Evolutionary conservation across 2,329 filamentous ascomycete genomes (phyloP).

Genomic region (Scopulariopsis brevicaulis): DNA sequence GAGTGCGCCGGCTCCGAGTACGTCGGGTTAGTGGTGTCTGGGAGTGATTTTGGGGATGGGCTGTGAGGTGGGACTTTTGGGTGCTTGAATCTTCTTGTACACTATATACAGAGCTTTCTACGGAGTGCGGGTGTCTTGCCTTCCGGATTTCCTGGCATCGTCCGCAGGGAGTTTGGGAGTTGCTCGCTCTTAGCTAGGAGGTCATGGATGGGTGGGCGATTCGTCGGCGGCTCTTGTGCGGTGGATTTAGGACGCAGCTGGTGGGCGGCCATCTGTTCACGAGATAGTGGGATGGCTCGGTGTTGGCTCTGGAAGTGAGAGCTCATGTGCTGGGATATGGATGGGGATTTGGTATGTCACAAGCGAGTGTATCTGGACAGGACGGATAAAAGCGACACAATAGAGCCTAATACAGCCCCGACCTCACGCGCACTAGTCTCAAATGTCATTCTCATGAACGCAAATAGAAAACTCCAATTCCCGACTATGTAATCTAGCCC

Average conservation of each 20-base stretch:
- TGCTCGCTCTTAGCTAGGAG: too few relatives aligned
- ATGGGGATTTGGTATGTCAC: neutral
- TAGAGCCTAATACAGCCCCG: neutral
- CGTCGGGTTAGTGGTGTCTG: too few relatives aligned
- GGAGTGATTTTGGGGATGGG: too few relatives aligned
- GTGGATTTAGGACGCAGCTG: too few relatives aligned
- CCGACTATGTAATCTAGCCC: neutral
- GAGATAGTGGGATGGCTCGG: neutral
- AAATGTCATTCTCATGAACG: neutral
- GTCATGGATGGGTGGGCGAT: too few relatives aligned
- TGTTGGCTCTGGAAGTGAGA: neutral
- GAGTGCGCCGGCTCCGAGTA: too few relatives aligned
- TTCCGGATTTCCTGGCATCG: too few relatives aligned
- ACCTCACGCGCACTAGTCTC: neutral
- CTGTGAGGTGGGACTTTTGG: too few relatives aligned
- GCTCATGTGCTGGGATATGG: too few relatives aligned
- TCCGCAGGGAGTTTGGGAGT: too few relatives aligned
- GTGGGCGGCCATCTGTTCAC: too few relatives aligned
- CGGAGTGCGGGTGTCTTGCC: neutral
- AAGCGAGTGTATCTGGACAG: neutral
- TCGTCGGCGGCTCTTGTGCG: too few relatives aligned
- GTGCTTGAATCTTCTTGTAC: neutral
- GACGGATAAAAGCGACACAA: neutral
- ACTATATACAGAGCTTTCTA: neutral
- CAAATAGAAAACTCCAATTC: neutral